Evolutionary conservation across 2,329 filamentous ascomycete species (phyloP), one percentile per base, ranked within the genome.

Genomic region (Talaromyces sp.): DNA sequence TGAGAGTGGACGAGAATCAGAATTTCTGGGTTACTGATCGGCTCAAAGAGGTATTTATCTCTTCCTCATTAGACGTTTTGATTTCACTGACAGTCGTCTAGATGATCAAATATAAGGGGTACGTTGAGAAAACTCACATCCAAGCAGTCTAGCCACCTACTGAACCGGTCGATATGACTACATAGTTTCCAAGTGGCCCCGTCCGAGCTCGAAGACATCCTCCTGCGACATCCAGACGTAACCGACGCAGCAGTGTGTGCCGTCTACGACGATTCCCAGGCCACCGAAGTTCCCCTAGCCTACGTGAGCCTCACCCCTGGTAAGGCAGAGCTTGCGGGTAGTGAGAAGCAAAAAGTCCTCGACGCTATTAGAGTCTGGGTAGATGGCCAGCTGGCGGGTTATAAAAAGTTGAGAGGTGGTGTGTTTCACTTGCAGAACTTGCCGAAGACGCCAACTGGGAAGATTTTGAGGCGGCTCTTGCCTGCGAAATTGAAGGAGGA

Each of bases 91-190:
- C 47, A 10, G 24, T 50, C 31, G 22, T 31, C 47, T 66, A 67
- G 68, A 68, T 61, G 68, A 70, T 70, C 56, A 70, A 69, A 43
- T 70, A 70, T 39, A 70, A 70, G 59, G 67, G 67, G 68, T 70
- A n/a, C 13, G 66, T 50, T 16, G 47, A 50, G 24, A 50, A 16
- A n/a, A 50, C 9, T 31, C 27, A 31, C 47, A 10, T 9, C 24
- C 47, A 50, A 24, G 45, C 24, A 3, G 41, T 45, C 19, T 19
- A 45, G 8, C 41, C 35, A 11, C 13, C 9, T 50, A 60, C 47
- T 50, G 31, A 50, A 3, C 22, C 13, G 24, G 47, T 27, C 14
- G 47, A 48, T 31, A 10, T 52, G 31, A 22, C 13, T 19, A 48
- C 45, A 22, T 66, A 70, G 70, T 22, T 70, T 70, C 59, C 70